Evolutionary conservation across 2,329 filamentous ascomycete species (phyloP), one percentile per base, ranked within the genome.

Genomic region (Ophiostoma sp.): DNA sequence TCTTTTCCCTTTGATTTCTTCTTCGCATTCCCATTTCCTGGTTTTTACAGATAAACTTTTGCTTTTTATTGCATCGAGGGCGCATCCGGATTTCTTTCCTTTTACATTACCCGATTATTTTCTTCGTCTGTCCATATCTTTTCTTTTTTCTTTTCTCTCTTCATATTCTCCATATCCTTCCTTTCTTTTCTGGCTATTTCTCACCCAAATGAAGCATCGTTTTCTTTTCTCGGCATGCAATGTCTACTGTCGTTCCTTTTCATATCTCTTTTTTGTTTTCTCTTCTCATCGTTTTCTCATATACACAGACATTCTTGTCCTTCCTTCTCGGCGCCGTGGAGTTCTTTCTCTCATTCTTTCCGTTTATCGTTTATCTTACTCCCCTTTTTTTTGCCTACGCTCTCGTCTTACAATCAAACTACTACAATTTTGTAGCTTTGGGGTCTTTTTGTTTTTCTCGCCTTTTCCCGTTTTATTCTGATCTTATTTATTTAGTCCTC

Each of bases 11-110:
- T 2, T 55, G 22, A 9, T 42, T 66, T 59, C 39, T 19, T 50
- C 33, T 55, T 71, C 22, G 9, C 55, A 19, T 59, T 55, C 45
- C 28, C 19, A 17, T 61, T 52, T 33, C 17, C 9, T 48, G 19
- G 8, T 70, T 22, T 19, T 57, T 48, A 57, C 36, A 55, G 64
- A 73, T 70, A 70, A 73, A 70, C 61, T 66, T 36, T 39, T 72
- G 48, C 52, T 55, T 64, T 12, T 39, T 36, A 55, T 45, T 66
- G 68, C 72, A 73, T 73, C 42, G 59, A 64, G 59, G 72, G 72
- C 72, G 72, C 68, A 70, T 57, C 31, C 72, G 72, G 72, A 70
- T 70, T 64, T 66, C 63, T 61, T 61, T 36, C 64, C 42, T 73
- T 72, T 69, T 57, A 48, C 25, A 45, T 66, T 73, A 48, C 48